Base-by-base conservation (phyloP, 2,329 filamentous ascomycete genomes). In the Arachnomyces sp. region DNA sequence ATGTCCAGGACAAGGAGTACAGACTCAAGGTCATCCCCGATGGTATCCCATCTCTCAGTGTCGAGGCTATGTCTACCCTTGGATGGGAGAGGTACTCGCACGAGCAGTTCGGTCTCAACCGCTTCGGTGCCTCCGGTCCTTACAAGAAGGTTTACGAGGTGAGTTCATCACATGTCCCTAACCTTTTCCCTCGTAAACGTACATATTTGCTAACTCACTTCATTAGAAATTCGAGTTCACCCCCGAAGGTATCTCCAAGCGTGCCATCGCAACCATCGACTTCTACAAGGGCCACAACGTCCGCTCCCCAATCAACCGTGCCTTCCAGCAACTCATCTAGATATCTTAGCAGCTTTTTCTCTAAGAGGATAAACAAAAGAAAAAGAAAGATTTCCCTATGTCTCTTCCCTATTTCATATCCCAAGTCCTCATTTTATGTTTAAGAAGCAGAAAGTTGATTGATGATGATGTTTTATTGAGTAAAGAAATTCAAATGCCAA, bases 31-130 rank as follows among this genome's bases (percentile, higher is more conserved):
- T 94, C 52, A 79, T 98, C 49, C 92, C 90, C 57, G 88, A 95
- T 64, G 89, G 89, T 53, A 90, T 95, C 63, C 90, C 92, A 52
- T 79, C 88, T 47, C 68, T 98, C 67, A 93, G 85, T 42, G 84
- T 98, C 54, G 92, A 98, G 76, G 89, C 88, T 65, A 93, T 94
- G 85, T 84, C 78, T 68, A 98, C 92, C 54, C 81, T 95, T 70
- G 92, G 92, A 55, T 98, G 92, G 92, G 89, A 96, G 79, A 84
- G 90, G 68, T 98, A 96, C 74, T 85, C 88, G 44, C 90, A 98
- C 72, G 92, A 98, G 80, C 92, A 98, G 74, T 98, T 98, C 60
- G 92, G 92, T 65, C 81, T 98, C 53, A 98, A 98, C 83, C 81
- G 92, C 65, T 98, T 98, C 69, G 92, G 92, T 80, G 90, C 90